These are phyloP conservation scores for Cladorrhinum sp. DNA, from an alignment of 2,329 filamentous ascomycete species.

Conservation along the genomic window DNA sequence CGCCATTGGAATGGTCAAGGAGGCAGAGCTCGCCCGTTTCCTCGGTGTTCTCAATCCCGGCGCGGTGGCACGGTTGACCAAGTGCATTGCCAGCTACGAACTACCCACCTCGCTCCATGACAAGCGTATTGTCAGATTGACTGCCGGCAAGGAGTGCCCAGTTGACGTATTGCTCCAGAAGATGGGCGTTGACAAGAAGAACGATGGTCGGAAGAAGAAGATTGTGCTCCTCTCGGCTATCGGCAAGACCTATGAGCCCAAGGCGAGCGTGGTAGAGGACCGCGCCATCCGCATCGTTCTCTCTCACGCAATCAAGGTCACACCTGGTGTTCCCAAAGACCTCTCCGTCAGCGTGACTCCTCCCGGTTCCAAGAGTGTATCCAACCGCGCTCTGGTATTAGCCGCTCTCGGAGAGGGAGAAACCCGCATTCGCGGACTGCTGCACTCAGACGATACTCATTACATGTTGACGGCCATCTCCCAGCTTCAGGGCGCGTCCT, in stretches of 20 bases:
- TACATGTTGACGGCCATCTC: slow-evolving; percentile 94
- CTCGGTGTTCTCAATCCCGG: slow-evolving; percentile 80
- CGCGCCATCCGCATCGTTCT: slow-evolving; percentile 77
- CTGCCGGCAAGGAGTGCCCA: slow-evolving; percentile 81
- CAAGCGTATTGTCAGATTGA: slow-evolving; percentile 75
- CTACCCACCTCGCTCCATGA: slow-evolving; percentile 83
- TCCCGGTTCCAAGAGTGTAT: slow-evolving; percentile 96
- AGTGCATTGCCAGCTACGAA: slow-evolving; percentile 92
- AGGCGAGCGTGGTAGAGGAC: slow-evolving; percentile 87
- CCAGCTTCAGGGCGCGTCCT: slow-evolving; percentile 79
- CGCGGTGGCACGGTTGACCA: slow-evolving; percentile 83
- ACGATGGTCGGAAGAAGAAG: slow-evolving; percentile 92
- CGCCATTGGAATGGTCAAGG: slow-evolving; percentile 97
- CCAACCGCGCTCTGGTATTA: slow-evolving; percentile 90
- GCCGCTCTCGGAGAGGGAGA: slow-evolving; percentile 84
- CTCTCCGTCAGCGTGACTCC: slow-evolving; percentile 75
- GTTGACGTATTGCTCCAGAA: slow-evolving; percentile 83
- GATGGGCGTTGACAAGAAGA: slow-evolving; percentile 99
- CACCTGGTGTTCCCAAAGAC: slow-evolving; percentile 64
- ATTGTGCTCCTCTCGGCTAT: slow-evolving; percentile 90
- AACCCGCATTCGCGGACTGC: slow-evolving; percentile 84
- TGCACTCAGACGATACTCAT: slow-evolving; percentile 96
- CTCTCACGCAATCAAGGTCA: slow-evolving; percentile 72
- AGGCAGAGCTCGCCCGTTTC: slow-evolving; percentile 88
- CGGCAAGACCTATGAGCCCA: slow-evolving; percentile 80